phyloP scores from a whole-genome alignment of 345 rosid species.

The Corymbia maculata region DNA sequence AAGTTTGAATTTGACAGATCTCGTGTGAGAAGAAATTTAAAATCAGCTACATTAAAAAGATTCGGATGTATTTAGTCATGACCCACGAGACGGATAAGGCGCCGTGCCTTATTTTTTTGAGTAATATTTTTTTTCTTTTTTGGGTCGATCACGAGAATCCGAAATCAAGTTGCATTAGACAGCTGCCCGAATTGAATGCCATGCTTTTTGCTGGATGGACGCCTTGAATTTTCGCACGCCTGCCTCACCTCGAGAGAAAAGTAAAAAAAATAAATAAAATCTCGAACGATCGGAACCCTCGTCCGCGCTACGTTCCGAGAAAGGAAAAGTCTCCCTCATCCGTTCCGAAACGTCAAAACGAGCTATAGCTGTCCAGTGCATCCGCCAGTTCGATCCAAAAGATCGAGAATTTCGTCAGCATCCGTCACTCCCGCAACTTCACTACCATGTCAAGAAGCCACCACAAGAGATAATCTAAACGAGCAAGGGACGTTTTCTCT shows the following conservation, averaged over 20 bases:
- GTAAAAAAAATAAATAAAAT: background rate
- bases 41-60: background rate
- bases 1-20: background rate
- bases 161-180: background rate
- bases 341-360: background rate
- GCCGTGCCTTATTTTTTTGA: background rate
- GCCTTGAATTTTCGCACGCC: background rate
- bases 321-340: background rate
- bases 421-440: no score
- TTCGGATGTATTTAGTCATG: background rate
- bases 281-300: background rate
- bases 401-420: no score
- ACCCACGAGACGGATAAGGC: background rate
- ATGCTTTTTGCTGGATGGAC: background rate
- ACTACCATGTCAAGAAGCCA: background rate
- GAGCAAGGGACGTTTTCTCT: background rate
- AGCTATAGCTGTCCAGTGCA: background rate
- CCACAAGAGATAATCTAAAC: background rate
- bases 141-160: background rate
- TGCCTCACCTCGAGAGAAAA: background rate
- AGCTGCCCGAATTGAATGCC: background rate
- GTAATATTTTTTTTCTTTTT: background rate
- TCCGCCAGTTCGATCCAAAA: background rate
- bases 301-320: background rate
- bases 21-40: background rate